Conservation (phyloP, 768 basidiomycete species). For the Lentinula boryana region DNA sequence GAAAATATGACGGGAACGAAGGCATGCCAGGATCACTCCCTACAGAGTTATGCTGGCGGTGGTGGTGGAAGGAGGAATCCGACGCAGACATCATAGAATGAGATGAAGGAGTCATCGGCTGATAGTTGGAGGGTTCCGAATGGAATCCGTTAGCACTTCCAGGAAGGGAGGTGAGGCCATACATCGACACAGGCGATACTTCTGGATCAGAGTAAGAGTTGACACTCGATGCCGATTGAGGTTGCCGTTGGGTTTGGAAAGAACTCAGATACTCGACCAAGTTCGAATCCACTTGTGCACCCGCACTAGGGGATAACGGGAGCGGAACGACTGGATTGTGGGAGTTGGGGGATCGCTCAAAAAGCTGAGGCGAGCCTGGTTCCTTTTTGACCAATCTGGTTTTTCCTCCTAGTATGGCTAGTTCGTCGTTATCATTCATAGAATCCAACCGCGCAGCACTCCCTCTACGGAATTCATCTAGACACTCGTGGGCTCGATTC, state of each 20-base stretch:
- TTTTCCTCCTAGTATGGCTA: slow-evolving; percentile 58
- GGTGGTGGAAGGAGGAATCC: slow-evolving; percentile 11
- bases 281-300: slow-evolving; percentile 51
- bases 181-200: slow-evolving; percentile 39
- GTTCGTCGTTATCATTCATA: slow-evolving; percentile 54
- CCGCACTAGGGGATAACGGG: slow-evolving; percentile 47
- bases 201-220: slow-evolving; percentile 18
- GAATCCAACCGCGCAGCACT: slow-evolving; percentile 37
- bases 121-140: slow-evolving; percentile 27
- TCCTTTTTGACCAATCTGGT: slow-evolving; percentile 64
- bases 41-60: slow-evolving; percentile 11
- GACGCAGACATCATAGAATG: slow-evolving; percentile 12
- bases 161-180: slow-evolving; percentile 12
- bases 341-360: slow-evolving; percentile 66
- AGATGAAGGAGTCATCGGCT: slow-evolving; percentile 11
- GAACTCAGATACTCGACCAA: slow-evolving; percentile 66
- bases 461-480: slow-evolving; percentile 60
- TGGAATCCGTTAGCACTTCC: slow-evolving; percentile 26
- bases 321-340: slow-evolving; percentile 69
- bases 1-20: slow-evolving; percentile 63
- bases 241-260: slow-evolving; percentile 31
- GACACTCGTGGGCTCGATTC: slow-evolving; percentile 57
- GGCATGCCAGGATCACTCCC: neutral
- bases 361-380: slow-evolving; percentile 44
- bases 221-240: neutral